These are phyloP conservation scores for Calocera cornea DNA, from an alignment of 768 basidiomycete genomes.

Conservation along the genomic window DNA sequence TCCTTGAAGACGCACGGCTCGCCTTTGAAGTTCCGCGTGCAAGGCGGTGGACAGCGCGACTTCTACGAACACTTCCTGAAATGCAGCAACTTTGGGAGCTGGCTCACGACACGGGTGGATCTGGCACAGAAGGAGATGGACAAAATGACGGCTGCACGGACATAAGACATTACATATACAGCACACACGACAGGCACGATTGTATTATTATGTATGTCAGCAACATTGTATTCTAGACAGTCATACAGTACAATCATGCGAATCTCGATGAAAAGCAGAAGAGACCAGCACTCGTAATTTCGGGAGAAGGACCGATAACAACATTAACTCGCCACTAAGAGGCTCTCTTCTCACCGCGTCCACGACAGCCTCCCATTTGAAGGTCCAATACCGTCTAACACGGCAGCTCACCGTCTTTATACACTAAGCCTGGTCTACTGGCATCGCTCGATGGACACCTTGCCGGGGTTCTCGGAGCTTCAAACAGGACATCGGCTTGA, in stretches of 20 bases:
- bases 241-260: not conserved
- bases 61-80: conserved; percentile 12
- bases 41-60: not conserved
- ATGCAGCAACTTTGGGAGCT: conserved; percentile 6
- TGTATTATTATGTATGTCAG: no score
- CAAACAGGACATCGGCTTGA: no score
- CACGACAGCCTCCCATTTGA: no score
- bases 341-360: no score
- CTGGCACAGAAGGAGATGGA: not conserved
- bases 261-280: not conserved
- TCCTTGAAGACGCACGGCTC: conserved; percentile 59
- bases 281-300: no score
- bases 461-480: no score
- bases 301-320: no score
- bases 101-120: not conserved
- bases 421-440: no score
- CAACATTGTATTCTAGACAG: not conserved
- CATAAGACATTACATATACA: not conserved
- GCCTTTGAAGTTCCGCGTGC: conserved; percentile 52
- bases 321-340: no score
- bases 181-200: not conserved
- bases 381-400: no score
- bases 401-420: no score
- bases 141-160: not conserved
- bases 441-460: no score